Conservation (phyloP, 495 filamentous ascomycete genomes). For the Daldinia grandis region DNA sequence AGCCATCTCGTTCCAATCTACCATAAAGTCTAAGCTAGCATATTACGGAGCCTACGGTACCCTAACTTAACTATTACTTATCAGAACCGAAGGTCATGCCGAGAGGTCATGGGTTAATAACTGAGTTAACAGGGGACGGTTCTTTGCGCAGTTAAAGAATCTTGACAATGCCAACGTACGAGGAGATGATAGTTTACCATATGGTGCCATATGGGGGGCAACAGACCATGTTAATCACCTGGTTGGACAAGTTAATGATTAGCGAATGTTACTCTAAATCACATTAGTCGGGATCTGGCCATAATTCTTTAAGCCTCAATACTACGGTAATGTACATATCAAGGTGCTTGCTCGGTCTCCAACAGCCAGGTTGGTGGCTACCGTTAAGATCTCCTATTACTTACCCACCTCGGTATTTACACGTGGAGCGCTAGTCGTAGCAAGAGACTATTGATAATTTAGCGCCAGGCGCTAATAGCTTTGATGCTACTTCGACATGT, state of each 20-base stretch:
- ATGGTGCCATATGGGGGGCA: neutral
- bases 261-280: neutral
- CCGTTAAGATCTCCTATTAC: neutral
- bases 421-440: neutral
- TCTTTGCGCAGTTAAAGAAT: neutral
- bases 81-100: neutral
- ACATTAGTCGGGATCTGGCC: neutral
- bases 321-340: neutral
- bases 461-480: neutral
- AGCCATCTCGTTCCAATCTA: neutral
- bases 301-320: neutral
- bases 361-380: neutral
- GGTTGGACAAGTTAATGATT: neutral
- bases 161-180: neutral
- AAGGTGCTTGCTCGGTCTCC: neutral
- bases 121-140: neutral
- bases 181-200: neutral
- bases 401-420: neutral
- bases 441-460: neutral
- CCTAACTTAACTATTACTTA: neutral
- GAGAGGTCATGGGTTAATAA: neutral
- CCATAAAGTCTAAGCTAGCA: neutral
- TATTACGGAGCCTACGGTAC: neutral
- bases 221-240: neutral
- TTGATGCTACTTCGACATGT: neutral